These are phyloP conservation scores for Spergularia azorica DNA, from an alignment of 179 eudicot genomes.

Conservation along the genomic window DNA sequence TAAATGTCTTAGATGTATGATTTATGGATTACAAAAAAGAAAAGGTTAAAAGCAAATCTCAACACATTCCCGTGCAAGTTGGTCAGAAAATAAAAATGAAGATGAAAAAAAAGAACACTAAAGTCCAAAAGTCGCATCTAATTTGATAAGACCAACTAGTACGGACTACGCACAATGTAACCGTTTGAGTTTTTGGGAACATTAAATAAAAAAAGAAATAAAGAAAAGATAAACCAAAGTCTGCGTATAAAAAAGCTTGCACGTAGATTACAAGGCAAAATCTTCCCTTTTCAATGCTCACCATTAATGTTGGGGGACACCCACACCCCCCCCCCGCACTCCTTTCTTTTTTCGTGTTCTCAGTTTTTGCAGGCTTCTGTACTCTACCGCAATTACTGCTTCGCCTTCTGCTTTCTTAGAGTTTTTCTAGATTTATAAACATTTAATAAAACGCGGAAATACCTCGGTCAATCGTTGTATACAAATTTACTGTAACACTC, in stretches of 20 bases:
- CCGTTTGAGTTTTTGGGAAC: slow-evolving; percentile 24
- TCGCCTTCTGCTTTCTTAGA: neutral
- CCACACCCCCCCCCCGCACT: neutral
- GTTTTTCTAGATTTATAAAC: too few species aligned
- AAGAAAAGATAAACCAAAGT: slow-evolving; percentile 7
- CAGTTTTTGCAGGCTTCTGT: slow-evolving; percentile 13
- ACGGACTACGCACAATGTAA: slow-evolving; percentile 34
- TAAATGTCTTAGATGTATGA: too few species aligned
- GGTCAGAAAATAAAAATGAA: slow-evolving; percentile 12
- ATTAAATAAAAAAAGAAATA: neutral
- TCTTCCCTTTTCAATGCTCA: slow-evolving; percentile 30
- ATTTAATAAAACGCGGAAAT: too few species aligned
- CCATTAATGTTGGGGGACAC: slow-evolving; percentile 27
- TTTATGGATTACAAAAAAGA: neutral
- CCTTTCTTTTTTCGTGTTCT: slow-evolving; percentile 2
- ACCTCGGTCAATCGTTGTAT: too few species aligned
- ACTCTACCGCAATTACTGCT: neutral
- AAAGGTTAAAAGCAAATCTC: neutral
- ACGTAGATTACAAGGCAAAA: slow-evolving; percentile 32
- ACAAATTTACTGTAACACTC: too few species aligned
- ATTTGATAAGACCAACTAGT: slow-evolving; percentile 31
- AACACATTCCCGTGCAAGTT: slow-evolving; percentile 35
- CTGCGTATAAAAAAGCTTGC: slow-evolving; percentile 19
- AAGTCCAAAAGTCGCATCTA: slow-evolving; percentile 17
- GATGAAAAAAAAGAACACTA: neutral